A percentile compares a stretch with the other conserved stretches of the same genome.
Conservation (phyloP, 345 rosid genomes). For the Luvunga scandens region DNA sequence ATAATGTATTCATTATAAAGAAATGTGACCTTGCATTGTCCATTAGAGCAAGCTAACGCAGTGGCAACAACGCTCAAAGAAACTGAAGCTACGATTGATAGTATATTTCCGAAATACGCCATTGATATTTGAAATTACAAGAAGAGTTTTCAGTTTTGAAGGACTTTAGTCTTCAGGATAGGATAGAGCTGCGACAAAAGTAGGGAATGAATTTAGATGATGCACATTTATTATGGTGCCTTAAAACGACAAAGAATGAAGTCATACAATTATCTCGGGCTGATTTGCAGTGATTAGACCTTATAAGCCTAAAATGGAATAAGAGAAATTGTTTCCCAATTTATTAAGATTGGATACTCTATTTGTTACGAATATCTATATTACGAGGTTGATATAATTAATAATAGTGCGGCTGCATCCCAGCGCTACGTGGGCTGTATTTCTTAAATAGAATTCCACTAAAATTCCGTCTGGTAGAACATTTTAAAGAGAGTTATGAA, state of each 20-base stretch:
- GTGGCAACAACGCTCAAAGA: background rate
- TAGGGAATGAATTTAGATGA: background rate
- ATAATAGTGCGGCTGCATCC: too few relatives aligned
- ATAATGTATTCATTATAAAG: background rate
- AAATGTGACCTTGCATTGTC: constrained; percentile 19
- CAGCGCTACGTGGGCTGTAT: too few relatives aligned
- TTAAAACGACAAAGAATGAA: background rate
- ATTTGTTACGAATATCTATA: background rate
- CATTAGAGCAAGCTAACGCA: constrained; percentile 15
- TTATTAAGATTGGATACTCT: background rate
- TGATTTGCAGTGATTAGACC: background rate
- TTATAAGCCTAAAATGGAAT: background rate
- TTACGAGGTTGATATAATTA: too few relatives aligned
- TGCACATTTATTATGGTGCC: background rate
- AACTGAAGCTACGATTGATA: background rate
- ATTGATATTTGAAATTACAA: background rate
- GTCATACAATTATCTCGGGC: background rate
- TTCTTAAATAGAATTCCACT: too few relatives aligned
- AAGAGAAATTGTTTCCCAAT: background rate
- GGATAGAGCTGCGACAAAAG: background rate
- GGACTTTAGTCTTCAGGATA: background rate
- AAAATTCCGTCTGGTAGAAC: rapidly evolving
- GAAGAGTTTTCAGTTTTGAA: background rate
- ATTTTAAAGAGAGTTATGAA: too few relatives aligned
- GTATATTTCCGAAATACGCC: background rate